Evolutionary conservation across 179 eudicot genomes (phyloP), one percentile per base, ranked within the genome.

Genomic region (Heliamphora pulchella): DNA sequence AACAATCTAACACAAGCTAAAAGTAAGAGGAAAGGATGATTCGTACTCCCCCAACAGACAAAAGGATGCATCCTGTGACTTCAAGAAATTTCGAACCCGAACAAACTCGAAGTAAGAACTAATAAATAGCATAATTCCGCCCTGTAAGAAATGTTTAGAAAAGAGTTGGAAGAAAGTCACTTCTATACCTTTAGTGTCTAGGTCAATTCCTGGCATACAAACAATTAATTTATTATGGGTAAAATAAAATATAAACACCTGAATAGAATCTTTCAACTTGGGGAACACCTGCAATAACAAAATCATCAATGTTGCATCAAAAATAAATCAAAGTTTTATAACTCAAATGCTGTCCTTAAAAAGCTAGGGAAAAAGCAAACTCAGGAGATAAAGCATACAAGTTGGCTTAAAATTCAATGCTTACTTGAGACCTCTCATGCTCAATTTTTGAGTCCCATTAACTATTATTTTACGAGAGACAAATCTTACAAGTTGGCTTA

Each of bases 1-100:
- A 44, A 66, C 51, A 53, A 71, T 39, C 5, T 48, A 54, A 18
- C 15, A 63, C 13, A 70, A 74, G 50, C 58, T 59, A 68, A 59
- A 76, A 77, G 50, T 47, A 47, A 62, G 59, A 47, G 22, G 50
- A 31, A 72, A 31, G 41, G 48, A 11, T 17, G 66, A 77, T 66
- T 76, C 98, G 87, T 86, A 96, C 99, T 96, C 99, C 58, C 93
- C 91, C 81, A 96, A 87, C 81, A 89, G 86, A 83, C 98, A 94
- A 82, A 92, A 87, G 81, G 98, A 92, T 71, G 94, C 97, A 71
- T 87, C 88, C 82, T 94, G 94, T 5, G 97, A 88, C 86, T 88
- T 94, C 89, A 97, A 86, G 84, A 90, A 97, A 70, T 90, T 91
- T 78, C 99, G 88, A 65, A 97, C 71, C 22, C 97, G 95, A 62